Evolutionary conservation across 208 protist species (phyloP).

Genomic region (Angomonas deanei): DNA sequence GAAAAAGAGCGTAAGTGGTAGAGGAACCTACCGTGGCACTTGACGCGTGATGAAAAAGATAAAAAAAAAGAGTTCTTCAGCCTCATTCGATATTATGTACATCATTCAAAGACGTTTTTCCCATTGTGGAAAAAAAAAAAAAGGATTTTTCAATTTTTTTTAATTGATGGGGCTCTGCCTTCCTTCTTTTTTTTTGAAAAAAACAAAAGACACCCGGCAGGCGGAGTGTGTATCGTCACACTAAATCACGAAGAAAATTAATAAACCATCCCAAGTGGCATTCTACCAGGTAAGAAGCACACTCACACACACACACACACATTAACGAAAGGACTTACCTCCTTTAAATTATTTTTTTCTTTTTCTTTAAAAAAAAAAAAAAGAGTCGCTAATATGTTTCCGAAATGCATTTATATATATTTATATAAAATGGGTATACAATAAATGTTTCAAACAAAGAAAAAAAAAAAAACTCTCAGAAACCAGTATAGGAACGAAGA

Average conservation of each 20-base stretch:
- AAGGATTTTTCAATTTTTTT: neutral
- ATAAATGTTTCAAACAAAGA: neutral
- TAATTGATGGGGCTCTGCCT: too few relatives aligned
- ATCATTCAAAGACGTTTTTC: neutral
- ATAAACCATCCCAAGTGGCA: too few relatives aligned
- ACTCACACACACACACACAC: neutral
- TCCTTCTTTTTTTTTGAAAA: neutral
- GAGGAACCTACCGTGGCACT: too few relatives aligned
- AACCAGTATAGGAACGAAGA: neutral
- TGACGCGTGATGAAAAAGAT: too few relatives aligned
- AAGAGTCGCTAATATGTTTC: neutral
- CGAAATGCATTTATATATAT: neutral
- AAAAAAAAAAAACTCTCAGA: neutral
- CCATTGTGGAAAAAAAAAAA: too few relatives aligned
- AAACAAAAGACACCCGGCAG: too few relatives aligned
- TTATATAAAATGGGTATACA: neutral
- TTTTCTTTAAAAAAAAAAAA: neutral
- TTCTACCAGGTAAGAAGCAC: too few relatives aligned
- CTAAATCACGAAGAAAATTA: too few relatives aligned
- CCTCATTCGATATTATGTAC: neutral
- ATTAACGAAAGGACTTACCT: neutral
- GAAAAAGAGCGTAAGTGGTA: too few relatives aligned
- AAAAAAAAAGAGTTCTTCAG: neutral
- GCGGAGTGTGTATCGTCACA: too few relatives aligned
- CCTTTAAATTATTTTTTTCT: neutral